Evolutionary conservation across 192 early-diverging fungal species (phyloP).

Genomic region (Gaertneriomyces semiglobifer): DNA sequence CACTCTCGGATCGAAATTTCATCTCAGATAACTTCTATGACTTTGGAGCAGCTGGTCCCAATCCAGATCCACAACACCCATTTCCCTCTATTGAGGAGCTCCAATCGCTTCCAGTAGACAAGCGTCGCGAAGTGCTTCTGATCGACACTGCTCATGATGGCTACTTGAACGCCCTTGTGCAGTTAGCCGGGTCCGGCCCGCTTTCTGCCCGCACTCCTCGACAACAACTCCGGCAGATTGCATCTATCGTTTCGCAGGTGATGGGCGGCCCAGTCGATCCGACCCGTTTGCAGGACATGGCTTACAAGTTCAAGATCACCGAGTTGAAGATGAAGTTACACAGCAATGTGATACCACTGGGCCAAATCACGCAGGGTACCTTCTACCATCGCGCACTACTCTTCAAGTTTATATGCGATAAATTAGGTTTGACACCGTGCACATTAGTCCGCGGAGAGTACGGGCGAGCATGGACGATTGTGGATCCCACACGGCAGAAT

Average conservation of each 20-base stretch:
- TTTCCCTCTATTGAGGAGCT: constrained; percentile 48
- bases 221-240: constrained; percentile 44
- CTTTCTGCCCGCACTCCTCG: constrained; percentile 15
- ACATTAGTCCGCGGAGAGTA: constrained; percentile 49
- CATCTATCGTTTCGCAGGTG: constrained; percentile 37
- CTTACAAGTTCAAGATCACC: constrained; percentile 53
- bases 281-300: constrained; percentile 8
- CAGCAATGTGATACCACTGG: constrained; percentile 49
- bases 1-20: constrained; percentile 38
- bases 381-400: constrained; percentile 58
- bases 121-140: constrained; percentile 46
- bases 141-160: constrained; percentile 41
- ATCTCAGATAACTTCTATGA: constrained; percentile 56
- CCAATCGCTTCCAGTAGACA: constrained; percentile 37
- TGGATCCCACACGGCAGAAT: constrained; percentile 32
- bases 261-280: constrained; percentile 50
- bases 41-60: constrained; percentile 47
- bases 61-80: constrained; percentile 18
- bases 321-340: constrained; percentile 46
- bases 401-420: constrained; percentile 54
- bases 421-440: constrained; percentile 41
- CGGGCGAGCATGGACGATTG: constrained; percentile 50
- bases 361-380: constrained; percentile 41
- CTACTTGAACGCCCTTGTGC: constrained; percentile 25
- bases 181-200: neutral